phyloP scores from a whole-genome alignment of 331 rosid species.

The Malus hybrid region DNA sequence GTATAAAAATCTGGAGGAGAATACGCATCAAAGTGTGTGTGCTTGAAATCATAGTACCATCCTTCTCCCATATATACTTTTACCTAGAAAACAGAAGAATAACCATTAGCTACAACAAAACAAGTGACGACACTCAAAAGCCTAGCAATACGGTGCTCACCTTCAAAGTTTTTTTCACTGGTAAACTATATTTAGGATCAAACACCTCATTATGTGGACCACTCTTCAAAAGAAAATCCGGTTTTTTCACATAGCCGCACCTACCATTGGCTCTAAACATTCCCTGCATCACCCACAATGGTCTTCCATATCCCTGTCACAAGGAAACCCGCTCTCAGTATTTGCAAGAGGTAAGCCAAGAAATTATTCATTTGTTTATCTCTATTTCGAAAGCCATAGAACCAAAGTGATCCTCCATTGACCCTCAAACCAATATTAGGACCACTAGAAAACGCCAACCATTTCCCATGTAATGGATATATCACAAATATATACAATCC shows the following conservation, averaged over 20 bases:
- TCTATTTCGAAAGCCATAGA: not conserved
- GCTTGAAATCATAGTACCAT: conserved; percentile 78
- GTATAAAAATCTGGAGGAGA: conserved; percentile 98
- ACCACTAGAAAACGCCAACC: not conserved
- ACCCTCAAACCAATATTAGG: not conserved
- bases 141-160: conserved; percentile 31
- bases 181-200: conserved; percentile 49
- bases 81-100: conserved; percentile 42
- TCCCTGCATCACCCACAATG: conserved; percentile 98
- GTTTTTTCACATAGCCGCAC: conserved; percentile 92
- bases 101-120: not conserved
- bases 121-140: not conserved
- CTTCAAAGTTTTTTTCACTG: conserved; percentile 63
- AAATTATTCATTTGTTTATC: not conserved
- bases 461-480: not conserved
- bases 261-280: conserved; percentile 93
- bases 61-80: conserved; percentile 98
- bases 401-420: not conserved
- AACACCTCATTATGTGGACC: conserved; percentile 58
- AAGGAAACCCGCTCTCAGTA: conserved; percentile 9
- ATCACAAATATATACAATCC: not conserved
- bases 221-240: conserved; percentile 56
- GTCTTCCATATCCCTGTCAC: conserved; percentile 85
- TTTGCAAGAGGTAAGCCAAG: not conserved
- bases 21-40: conserved; percentile 79